Base-by-base conservation (phyloP, 805 yeast species). In the Ogataea henricii region DNA sequence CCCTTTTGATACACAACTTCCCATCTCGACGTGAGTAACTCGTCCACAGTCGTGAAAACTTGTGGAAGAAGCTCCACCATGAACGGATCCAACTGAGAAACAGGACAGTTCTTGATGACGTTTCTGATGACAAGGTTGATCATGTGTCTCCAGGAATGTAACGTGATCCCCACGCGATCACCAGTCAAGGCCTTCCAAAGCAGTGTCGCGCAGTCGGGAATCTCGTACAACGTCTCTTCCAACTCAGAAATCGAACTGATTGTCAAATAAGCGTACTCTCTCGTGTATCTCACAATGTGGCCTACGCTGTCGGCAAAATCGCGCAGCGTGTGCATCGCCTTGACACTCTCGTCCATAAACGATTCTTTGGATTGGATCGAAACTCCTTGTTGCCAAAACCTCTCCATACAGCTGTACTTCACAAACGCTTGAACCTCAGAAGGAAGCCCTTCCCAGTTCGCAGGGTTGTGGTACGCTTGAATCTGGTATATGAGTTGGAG, bases 331-430 rank as follows among this genome's bases (percentile, higher is more conserved):
- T 87, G 86, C 73, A 94, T 89, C 0, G 99, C 98, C 63, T 87
- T 89, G 48, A 89, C 96, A 59, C 84, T 90, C 63, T 94, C 98
- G 63, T 88, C 96, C 53, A 94, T 85, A 57, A 94, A 95, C 27
- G 94, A 90, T 63, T 94, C 98, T 59, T 89, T 86, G 2, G 96
- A 83, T 67, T 94, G 96, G 48, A 88, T 87, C 1, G 97, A 88
- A 18, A 96, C 95, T 14, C 99, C 99, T 51, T 90, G 96, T 63
- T 95, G 98, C 99, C 99, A 94, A 65, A 94, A 94, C 59, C 98
- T 76, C 70, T 94, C 99, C 63, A 85, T 82, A 42, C 95, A 86
- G 51, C 95, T 85, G 58, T 89, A 85, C 54, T 80, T 79, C n/a
- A 92, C 96, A 72, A 95, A 92, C 1, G 92, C 76, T 64, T 89